Evolutionary conservation across 2,329 filamentous ascomycete species (phyloP).

Genomic region (Fusarium compactum): DNA sequence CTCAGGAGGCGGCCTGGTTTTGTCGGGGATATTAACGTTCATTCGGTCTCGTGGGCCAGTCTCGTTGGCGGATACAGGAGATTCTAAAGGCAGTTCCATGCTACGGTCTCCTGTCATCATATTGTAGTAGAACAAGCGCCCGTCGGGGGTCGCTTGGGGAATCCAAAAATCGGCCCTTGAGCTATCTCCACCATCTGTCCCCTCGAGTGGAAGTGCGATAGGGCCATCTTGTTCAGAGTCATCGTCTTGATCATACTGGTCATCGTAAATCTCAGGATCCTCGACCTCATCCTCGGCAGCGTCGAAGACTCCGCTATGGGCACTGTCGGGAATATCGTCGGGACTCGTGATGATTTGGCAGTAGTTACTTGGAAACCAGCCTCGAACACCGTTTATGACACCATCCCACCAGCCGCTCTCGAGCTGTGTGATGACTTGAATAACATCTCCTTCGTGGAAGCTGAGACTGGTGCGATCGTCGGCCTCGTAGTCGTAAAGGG

Average conservation of each 20-base stretch:
- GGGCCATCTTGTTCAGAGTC: slow-evolving; percentile 72
- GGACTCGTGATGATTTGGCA: slow-evolving; percentile 86
- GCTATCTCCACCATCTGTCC: slow-evolving; percentile 70
- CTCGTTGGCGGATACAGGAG: slow-evolving; percentile 83
- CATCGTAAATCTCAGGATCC: slow-evolving; percentile 74
- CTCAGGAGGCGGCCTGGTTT: slow-evolving; percentile 89
- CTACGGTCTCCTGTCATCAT: slow-evolving; percentile 95
- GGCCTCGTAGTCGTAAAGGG: slow-evolving; percentile 97
- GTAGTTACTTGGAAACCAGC: slow-evolving; percentile 99
- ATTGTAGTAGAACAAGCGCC: slow-evolving; percentile 96
- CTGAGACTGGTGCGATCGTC: slow-evolving; percentile 97
- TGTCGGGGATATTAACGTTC: slow-evolving; percentile 89
- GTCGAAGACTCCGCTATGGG: slow-evolving; percentile 66
- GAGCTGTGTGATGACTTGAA: slow-evolving; percentile 97
- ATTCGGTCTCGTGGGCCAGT: slow-evolving; percentile 88
- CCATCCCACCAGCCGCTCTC: slow-evolving; percentile 99
- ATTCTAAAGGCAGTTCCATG: slow-evolving; percentile 94
- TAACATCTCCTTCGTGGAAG: slow-evolving; percentile 96
- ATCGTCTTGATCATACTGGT: slow-evolving; percentile 74
- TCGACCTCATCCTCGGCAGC: slow-evolving; percentile 72
- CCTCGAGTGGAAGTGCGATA: slow-evolving; percentile 76
- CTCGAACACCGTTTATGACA: slow-evolving; percentile 94
- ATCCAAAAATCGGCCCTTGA: slow-evolving; percentile 98
- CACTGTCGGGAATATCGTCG: slow-evolving; percentile 76
- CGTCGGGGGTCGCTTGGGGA: slow-evolving; percentile 93